These are phyloP conservation scores for Aspergillus nanangensis DNA, from an alignment of 495 filamentous ascomycete species.

Conservation along the genomic window DNA sequence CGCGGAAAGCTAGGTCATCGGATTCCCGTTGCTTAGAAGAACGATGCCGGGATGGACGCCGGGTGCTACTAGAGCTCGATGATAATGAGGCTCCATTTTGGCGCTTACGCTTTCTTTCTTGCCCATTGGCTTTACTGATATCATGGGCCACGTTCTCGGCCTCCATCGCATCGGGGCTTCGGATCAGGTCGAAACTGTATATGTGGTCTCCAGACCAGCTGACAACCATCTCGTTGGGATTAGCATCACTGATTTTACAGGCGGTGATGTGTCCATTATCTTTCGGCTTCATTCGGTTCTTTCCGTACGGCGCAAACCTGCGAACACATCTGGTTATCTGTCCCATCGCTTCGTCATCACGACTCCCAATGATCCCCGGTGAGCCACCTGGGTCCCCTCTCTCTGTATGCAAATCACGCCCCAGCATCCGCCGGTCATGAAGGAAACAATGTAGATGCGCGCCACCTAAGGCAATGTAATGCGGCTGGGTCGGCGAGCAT, in stretches of 20 bases:
- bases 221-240: constrained; percentile 69
- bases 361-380: constrained; percentile 27
- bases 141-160: constrained; percentile 8
- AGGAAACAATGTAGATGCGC: constrained; percentile 71
- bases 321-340: constrained; percentile 66
- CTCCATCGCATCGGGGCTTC: constrained; percentile 55
- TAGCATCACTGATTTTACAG: constrained; percentile 74
- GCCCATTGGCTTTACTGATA: constrained; percentile 6
- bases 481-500: constrained; percentile 66
- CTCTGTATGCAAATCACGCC: constrained; percentile 54
- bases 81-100: constrained; percentile 39
- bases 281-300: constrained; percentile 43
- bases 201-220: constrained; percentile 75
- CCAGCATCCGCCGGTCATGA: constrained; percentile 71
- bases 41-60: constrained; percentile 39
- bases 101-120: constrained; percentile 54
- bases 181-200: constrained; percentile 68
- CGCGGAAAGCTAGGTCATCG: constrained; percentile 41
- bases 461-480: constrained; percentile 73
- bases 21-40: constrained; percentile 24
- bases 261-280: constrained; percentile 69
- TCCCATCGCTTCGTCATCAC: constrained; percentile 55
- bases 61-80: constrained; percentile 38
- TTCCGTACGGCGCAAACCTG: constrained; percentile 62
- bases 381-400: constrained; percentile 38